These are phyloP conservation scores for Debaryomyces fabryi DNA, from an alignment of 1,139 yeast genomes.

Conservation along the genomic window DNA sequence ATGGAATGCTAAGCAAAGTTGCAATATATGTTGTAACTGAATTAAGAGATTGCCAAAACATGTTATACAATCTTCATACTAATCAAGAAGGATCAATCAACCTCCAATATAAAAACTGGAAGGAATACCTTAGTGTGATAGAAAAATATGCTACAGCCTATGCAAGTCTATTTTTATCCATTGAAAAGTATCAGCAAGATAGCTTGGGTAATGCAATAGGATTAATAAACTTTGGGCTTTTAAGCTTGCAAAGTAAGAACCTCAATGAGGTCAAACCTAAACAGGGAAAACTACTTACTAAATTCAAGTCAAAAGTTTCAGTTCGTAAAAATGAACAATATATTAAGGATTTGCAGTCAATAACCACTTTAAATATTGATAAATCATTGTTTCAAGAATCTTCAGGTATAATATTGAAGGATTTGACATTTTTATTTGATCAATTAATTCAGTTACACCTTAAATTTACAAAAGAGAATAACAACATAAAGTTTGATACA, in stretches of 20 bases:
- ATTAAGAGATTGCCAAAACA: conserved; percentile 23
- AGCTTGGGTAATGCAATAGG: conserved; percentile 49
- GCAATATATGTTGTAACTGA: conserved; percentile 44
- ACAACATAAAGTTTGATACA: conserved; percentile 41
- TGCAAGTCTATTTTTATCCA: conserved; percentile 45
- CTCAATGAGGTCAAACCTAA: conserved; percentile 18
- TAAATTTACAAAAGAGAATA: conserved; percentile 47
- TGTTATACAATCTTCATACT: conserved; percentile 18
- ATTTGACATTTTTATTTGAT: conserved; percentile 42
- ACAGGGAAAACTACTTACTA: conserved; percentile 18
- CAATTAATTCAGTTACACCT: conserved; percentile 40
- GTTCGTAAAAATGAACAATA: conserved; percentile 34
- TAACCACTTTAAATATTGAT: conserved; percentile 39
- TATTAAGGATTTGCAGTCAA: conserved; percentile 37
- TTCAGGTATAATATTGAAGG: conserved; percentile 42
- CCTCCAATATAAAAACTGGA: conserved; percentile 34
- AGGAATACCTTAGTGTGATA: conserved; percentile 32
- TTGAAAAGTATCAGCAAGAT: conserved; percentile 45
- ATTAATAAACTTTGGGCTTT: conserved; percentile 38
- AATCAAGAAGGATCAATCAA: conserved; percentile 5
- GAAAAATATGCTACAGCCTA: conserved; percentile 44
- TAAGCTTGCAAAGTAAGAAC: conserved; percentile 43
- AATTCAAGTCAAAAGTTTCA: conserved; percentile 30
- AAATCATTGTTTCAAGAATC: conserved; percentile 38
- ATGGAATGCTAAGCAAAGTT: conserved; percentile 45